Percentiles rank a stretch among this genome's conserved stretches.
phyloP scores from a whole-genome alignment of 202 grass and related monocot genomes.

The Zizania palustris region DNA sequence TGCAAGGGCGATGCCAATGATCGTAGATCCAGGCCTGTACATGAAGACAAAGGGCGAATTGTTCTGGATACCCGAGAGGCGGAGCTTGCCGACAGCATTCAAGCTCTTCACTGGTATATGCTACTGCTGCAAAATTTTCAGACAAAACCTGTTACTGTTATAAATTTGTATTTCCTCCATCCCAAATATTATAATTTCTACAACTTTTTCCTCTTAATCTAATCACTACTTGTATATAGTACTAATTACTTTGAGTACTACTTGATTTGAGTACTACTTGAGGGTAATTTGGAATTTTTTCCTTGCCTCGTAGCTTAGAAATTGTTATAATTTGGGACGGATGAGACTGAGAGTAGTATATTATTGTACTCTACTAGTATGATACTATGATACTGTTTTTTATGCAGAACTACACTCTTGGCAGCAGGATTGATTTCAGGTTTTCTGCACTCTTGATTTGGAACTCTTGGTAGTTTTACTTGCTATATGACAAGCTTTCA shows the following conservation, averaged over 20 bases:
- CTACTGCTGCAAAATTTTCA: not conserved
- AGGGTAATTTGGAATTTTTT: no score
- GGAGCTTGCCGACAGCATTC: constrained; percentile 79
- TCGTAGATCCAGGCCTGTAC: constrained; percentile 87
- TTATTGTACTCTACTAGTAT: not conserved
- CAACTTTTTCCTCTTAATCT: no score
- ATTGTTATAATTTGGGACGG: no score
- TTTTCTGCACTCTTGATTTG: not conserved
- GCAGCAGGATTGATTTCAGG: not conserved
- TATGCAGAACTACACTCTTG: no score
- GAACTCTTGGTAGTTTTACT: not conserved
- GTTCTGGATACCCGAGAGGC: constrained; percentile 66
- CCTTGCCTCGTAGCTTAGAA: no score
- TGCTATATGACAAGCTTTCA: not conserved
- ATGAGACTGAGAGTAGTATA: no score
- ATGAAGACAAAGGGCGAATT: constrained; percentile 66
- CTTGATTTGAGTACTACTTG: no score
- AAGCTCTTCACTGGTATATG: constrained; percentile 78
- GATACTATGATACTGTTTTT: not conserved
- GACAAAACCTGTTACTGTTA: not conserved
- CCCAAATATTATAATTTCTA: no score
- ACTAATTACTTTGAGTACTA: no score
- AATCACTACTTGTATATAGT: no score
- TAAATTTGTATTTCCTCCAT: no score
- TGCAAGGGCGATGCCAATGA: constrained; percentile 79